Base-by-base conservation (phyloP, 2,329 filamentous ascomycete species). In the Myriosclerotinia scirpicola region DNA sequence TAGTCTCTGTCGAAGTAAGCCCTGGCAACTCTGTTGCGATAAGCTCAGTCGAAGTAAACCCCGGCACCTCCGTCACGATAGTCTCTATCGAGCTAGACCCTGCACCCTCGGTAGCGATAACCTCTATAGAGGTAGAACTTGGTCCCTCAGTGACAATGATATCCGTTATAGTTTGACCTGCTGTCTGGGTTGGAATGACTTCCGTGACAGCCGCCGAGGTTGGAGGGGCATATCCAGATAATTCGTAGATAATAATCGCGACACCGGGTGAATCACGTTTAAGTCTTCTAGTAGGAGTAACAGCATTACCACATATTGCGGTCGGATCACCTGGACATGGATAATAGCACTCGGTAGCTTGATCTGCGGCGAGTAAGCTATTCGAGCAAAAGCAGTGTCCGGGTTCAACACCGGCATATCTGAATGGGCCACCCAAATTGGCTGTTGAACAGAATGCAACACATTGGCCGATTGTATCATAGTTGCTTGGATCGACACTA, bases 331-430 rank as follows among this genome's bases (percentile, higher is more conserved):
- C 63, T 34, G 54, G 63, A 11, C 63, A 65, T n/a, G 34, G n/a
- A 8, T 65, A 52, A 17, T 6, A n/a, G 8, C 63, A 65, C 14
- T 40, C 17, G 15, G 20, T 30, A 17, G n/a, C 11, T 58, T 54
- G 54, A 9, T 65, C 40, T n/a, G 44, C 34, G 14, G 9, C 6
- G 5, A 58, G n/a, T 5, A 30, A 15, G 9, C 5, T 8, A 11
- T 65, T 52, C 2, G 63, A 56, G 7, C 63, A 65, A 26, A 52
- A 65, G 20, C 63, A 65, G 17, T 58, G 63, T 20, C 63, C 63
- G 30, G 63, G 63, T 15, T 38, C 63, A 3, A 65, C 40, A 48
- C 34, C 63, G 14, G 42, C 34, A 50, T 59, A 65, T n/a, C 22
- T 40, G 42, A 59, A 65, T 30, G 40, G n/a, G 5, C 22, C 22